Conservation (phyloP, 2,329 filamentous ascomycete genomes). For the Bipolaris bicolor region DNA sequence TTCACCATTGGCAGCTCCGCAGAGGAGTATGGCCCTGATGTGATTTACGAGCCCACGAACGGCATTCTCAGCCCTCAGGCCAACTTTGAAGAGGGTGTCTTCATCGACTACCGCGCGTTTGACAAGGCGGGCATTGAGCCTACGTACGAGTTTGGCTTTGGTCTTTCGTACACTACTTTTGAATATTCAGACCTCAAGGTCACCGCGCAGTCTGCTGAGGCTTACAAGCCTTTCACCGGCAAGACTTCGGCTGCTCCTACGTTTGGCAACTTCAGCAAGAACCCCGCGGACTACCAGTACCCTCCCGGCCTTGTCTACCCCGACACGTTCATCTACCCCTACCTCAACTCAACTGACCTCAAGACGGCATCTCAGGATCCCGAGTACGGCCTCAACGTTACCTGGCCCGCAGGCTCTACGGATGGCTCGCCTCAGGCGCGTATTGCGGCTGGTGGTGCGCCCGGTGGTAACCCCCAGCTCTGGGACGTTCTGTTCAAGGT, state of each 20-base stretch:
- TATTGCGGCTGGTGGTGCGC: conserved; percentile 67
- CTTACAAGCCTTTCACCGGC: conserved; percentile 67
- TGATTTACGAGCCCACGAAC: conserved; percentile 74
- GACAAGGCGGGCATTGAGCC: conserved; percentile 70
- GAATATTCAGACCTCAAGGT: conserved; percentile 72
- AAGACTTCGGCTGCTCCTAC: conserved; percentile 67
- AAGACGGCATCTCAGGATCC: conserved; percentile 63
- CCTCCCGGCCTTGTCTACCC: conserved; percentile 63
- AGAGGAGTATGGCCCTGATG: conserved; percentile 70
- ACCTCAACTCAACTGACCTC: conserved; percentile 68
- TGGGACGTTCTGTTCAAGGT: conserved; percentile 74
- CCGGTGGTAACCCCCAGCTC: conserved; percentile 66
- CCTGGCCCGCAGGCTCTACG: conserved; percentile 63
- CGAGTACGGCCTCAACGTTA: conserved; percentile 64
- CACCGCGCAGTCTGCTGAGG: conserved; percentile 54
- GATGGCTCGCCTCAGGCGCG: conserved; percentile 65
- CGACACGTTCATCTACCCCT: conserved; percentile 71
- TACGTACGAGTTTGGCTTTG: conserved; percentile 81
- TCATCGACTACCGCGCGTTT: conserved; percentile 82
- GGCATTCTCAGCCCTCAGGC: conserved; percentile 70
- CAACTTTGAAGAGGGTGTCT: conserved; percentile 77
- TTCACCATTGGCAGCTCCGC: conserved; percentile 78
- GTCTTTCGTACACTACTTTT: conserved; percentile 81
- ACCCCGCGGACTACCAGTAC: conserved; percentile 71
- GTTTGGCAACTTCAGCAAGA: conserved; percentile 68